Evolutionary conservation across 1,139 yeast species (phyloP).

Genomic region (Geotrichum aggregatum): DNA sequence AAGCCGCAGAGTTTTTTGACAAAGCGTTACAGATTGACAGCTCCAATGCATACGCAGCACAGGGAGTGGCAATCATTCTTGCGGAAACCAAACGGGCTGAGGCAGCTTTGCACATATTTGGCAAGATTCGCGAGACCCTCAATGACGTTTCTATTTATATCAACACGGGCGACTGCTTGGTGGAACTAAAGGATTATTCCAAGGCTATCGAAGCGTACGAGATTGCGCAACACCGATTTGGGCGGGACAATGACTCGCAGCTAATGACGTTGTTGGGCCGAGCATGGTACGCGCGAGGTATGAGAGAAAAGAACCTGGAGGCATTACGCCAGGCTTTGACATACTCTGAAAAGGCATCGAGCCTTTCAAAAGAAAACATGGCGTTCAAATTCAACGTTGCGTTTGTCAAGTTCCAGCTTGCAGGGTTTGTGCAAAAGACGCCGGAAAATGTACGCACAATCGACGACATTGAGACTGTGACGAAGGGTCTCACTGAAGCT

Average conservation of each 20-base stretch:
- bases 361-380: conserved; percentile 41
- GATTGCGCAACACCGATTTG: conserved; percentile 64
- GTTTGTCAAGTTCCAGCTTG: conserved; percentile 78
- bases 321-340: conserved; percentile 60
- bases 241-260: conserved; percentile 60
- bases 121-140: conserved; percentile 86
- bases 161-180: conserved; percentile 82
- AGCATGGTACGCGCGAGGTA: conserved; percentile 85
- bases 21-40: conserved; percentile 84
- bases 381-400: conserved; percentile 74
- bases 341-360: conserved; percentile 57
- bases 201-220: conserved; percentile 90
- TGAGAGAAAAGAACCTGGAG: conserved; percentile 58
- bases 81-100: conserved; percentile 79
- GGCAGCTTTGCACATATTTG: conserved; percentile 77
- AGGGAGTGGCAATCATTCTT: conserved; percentile 89
- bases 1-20: conserved; percentile 86
- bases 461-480: conserved; percentile 57
- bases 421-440: conserved; percentile 70
- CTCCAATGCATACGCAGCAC: conserved; percentile 91
- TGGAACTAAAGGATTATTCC: conserved; percentile 74
- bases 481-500: conserved; percentile 59
- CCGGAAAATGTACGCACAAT: conserved; percentile 57
- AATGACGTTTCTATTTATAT: conserved; percentile 78
- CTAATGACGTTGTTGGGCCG: conserved; percentile 73